These are phyloP conservation scores for Aspergillus sp. DNA, from an alignment of 2,329 filamentous ascomycete species.

Conservation along the genomic window DNA sequence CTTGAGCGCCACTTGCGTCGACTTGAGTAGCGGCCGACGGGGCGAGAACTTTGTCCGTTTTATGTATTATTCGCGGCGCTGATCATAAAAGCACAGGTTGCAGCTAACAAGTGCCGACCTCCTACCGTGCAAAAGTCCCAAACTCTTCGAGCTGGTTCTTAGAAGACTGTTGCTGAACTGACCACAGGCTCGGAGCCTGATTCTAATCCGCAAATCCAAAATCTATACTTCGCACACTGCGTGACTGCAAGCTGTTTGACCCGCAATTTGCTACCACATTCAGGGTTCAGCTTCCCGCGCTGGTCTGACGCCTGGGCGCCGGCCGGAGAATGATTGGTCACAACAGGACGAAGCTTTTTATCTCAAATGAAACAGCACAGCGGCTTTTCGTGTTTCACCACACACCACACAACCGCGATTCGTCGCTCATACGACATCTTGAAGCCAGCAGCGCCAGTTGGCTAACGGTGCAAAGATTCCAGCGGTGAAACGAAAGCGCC, in stretches of 20 bases:
- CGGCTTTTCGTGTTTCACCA: not conserved
- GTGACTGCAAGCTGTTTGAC: not conserved
- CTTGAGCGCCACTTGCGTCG: not conserved
- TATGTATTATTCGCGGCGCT: not conserved
- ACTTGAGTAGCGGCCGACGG: not conserved
- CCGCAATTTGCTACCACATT: not conserved
- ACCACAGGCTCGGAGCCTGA: not conserved
- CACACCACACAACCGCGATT: not conserved
- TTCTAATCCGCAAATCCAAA: not conserved
- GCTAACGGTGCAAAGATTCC: not conserved
- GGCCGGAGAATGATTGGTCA: not conserved
- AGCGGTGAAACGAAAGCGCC: not conserved
- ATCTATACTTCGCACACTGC: not conserved
- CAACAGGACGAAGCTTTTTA: slow-evolving; percentile 1
- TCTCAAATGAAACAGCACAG: not conserved
- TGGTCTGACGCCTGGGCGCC: not conserved
- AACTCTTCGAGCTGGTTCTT: not conserved
- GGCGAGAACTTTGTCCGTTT: not conserved
- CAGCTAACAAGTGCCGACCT: no score
- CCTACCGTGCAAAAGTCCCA: not conserved
- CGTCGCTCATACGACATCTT: not conserved
- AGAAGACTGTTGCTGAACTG: not conserved
- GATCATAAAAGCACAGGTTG: not conserved
- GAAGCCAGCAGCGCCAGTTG: not conserved
- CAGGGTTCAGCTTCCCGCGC: not conserved